Base-by-base conservation (phyloP, 371 early-diverging fungal genomes). In the Blyttiomyces sp. region DNA sequence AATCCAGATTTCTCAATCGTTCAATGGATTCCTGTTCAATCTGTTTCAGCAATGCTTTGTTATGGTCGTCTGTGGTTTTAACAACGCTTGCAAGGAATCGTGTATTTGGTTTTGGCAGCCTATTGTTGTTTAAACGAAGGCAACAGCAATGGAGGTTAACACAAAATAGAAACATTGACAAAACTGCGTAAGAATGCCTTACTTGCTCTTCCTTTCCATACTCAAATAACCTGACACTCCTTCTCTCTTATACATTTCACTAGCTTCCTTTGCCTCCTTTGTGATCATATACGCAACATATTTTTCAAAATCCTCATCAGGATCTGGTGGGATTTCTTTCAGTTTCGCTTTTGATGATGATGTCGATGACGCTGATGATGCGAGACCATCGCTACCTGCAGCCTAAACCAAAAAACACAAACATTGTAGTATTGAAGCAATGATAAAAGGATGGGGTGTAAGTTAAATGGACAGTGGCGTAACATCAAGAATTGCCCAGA, bases 41-140 rank as follows among this genome's bases (percentile, higher is more conserved):
- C 30, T 81, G 66, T 43, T 70, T 65, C 59, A 87, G 75, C 11
- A 87, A 70, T 0, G 83, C 78, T 59, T 88, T 81, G 58, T 90
- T 90, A 63, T 89, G 88, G 45, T 75, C 72, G 63, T 88, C 87
- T 0, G 88, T 88, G 54, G 75, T 81, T 57, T 80, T 80, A 35
- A 90, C 83, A 33, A 90, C 76, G 36, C 79, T 83, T 7, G 84
- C 66, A 28, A 90, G 69, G 56, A 90, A 90, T 33, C 88, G 74
- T 50, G 82, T 88, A 62, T 88, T 87, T 26, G 83, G 80, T 60
- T 80, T 84, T 11, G 83, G 82, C 0, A 77, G 66, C 28, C 72
- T 79, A 52, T 66, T 69, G 11, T 69, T 64, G 0, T n/a, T 48
- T 13, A 50, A 6, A 0, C 5, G 36, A 7, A 7, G 48, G 24